Percentiles rank a stretch among this genome's conserved stretches.
Evolutionary conservation across 1,284 basidiomycete species (phyloP).

Genomic region (Cerioporus squamosus): DNA sequence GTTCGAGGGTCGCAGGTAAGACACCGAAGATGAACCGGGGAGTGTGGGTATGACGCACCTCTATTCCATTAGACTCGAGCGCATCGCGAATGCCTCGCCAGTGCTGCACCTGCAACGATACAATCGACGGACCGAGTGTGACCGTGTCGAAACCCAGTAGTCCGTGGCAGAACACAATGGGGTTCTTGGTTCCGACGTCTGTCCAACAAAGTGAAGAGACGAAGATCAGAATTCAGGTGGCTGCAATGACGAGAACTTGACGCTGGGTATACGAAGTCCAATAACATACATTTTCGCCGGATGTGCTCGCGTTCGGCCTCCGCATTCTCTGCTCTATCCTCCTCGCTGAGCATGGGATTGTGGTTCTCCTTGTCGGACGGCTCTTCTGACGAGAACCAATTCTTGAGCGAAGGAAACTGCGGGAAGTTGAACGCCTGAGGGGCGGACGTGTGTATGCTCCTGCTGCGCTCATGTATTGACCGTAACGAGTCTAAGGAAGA

Average conservation of each 20-base stretch:
- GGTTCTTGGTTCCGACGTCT: constrained; percentile 81
- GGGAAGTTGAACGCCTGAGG: constrained; percentile 27
- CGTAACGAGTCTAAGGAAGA: constrained; percentile 71
- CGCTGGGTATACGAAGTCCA: not conserved
- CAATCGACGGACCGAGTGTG: constrained; percentile 72
- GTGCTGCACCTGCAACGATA: constrained; percentile 85
- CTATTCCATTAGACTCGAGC: constrained; percentile 85
- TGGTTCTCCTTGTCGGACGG: constrained; percentile 47
- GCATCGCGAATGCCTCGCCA: constrained; percentile 96
- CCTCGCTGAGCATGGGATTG: constrained; percentile 55
- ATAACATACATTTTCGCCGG: constrained; percentile 70
- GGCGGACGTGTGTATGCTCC: constrained; percentile 34
- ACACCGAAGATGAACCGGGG: not conserved
- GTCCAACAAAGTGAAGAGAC: constrained; percentile 9
- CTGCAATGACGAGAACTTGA: too few species aligned
- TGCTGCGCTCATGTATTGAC: constrained; percentile 50
- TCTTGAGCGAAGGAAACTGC: constrained; percentile 39
- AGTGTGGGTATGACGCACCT: constrained; percentile 38
- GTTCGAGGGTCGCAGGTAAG: not conserved
- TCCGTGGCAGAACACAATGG: constrained; percentile 93
- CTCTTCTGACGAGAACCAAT: constrained; percentile 58
- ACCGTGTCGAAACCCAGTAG: constrained; percentile 87
- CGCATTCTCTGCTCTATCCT: constrained; percentile 58
- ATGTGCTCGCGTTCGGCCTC: constrained; percentile 59
- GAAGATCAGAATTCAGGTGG: not conserved